Conservation (phyloP, 257 asterid genomes). For the Capsicum rhomboideum region DNA sequence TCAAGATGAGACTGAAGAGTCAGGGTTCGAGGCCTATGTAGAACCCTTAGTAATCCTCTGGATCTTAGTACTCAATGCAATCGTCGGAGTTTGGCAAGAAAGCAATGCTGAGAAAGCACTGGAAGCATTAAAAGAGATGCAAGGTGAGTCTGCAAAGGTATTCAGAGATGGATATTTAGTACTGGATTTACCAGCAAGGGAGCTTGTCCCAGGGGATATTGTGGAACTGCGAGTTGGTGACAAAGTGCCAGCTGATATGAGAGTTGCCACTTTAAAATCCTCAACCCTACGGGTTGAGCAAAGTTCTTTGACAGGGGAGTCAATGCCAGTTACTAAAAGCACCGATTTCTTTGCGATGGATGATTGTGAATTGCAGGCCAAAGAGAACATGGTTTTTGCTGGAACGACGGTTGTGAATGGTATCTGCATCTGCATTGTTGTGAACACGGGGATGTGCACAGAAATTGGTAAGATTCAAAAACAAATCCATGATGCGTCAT, state of each 20-base stretch:
- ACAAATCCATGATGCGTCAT: conserved; percentile 60
- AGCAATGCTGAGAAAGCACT: conserved; percentile 65
- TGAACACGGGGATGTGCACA: conserved; percentile 49
- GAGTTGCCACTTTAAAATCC: conserved; percentile 40
- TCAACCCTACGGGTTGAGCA: conserved; percentile 61
- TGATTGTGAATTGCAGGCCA: conserved; percentile 58
- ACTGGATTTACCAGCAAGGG: conserved; percentile 51
- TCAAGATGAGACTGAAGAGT: conserved; percentile 30
- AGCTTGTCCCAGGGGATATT: conserved; percentile 72
- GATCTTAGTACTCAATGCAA: conserved; percentile 51
- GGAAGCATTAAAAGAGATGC: conserved; percentile 66
- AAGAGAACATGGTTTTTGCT: conserved; percentile 67
- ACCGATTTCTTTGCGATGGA: conserved; percentile 22
- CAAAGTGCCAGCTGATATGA: conserved; percentile 67
- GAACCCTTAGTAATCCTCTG: conserved; percentile 60
- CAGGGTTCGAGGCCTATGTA: conserved; percentile 49
- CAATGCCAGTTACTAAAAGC: conserved; percentile 52
- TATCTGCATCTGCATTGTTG: conserved; percentile 45
- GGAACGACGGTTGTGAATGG: conserved; percentile 68
- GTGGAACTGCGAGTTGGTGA: conserved; percentile 69
- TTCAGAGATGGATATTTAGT: conserved; percentile 47
- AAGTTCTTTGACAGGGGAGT: conserved; percentile 62
- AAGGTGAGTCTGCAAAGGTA: conserved; percentile 45
- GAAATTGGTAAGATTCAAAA: conserved; percentile 58
- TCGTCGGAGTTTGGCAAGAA: conserved; percentile 77